These are phyloP conservation scores for Colletotrichum neosansevieriae DNA, from an alignment of 2,329 filamentous ascomycete species.

Conservation along the genomic window DNA sequence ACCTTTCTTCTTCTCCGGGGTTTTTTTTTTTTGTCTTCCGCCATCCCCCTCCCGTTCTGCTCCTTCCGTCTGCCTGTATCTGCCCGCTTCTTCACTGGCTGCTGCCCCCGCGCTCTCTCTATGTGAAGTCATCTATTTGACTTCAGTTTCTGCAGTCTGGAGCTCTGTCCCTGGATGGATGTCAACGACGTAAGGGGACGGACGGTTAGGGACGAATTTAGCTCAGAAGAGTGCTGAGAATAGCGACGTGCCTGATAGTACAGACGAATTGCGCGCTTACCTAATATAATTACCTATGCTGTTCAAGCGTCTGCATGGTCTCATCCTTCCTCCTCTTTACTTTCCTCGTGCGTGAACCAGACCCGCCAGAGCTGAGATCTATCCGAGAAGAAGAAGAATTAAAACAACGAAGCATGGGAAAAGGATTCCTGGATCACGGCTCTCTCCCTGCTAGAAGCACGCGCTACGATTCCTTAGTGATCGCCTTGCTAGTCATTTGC, in stretches of 20 bases:
- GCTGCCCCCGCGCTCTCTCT: too few species aligned
- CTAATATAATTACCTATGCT: too few species aligned
- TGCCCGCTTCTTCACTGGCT: too few species aligned
- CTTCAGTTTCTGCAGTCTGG: conserved; percentile 1
- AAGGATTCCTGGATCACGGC: background rate
- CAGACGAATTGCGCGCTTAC: too few species aligned
- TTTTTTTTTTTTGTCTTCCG: too few species aligned
- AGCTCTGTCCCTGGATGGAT: background rate
- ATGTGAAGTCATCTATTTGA: background rate
- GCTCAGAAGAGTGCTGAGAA: too few species aligned
- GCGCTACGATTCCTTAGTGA: conserved; percentile 7
- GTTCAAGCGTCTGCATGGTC: conserved; percentile 6
- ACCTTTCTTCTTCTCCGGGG: too few species aligned
- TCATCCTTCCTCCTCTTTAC: background rate
- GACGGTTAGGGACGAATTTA: background rate
- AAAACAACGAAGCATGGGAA: background rate
- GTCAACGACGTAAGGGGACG: background rate
- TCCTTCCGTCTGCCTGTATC: too few species aligned
- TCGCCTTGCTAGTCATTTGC: background rate
- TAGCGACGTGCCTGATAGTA: too few species aligned
- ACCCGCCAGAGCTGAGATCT: background rate
- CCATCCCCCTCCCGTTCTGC: too few species aligned
- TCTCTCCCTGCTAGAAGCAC: background rate
- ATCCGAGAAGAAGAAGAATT: background rate
- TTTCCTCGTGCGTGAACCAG: conserved; percentile 2